Conservation (phyloP, 140 eudicot genomes). For the Erigeron philadelphicus region DNA sequence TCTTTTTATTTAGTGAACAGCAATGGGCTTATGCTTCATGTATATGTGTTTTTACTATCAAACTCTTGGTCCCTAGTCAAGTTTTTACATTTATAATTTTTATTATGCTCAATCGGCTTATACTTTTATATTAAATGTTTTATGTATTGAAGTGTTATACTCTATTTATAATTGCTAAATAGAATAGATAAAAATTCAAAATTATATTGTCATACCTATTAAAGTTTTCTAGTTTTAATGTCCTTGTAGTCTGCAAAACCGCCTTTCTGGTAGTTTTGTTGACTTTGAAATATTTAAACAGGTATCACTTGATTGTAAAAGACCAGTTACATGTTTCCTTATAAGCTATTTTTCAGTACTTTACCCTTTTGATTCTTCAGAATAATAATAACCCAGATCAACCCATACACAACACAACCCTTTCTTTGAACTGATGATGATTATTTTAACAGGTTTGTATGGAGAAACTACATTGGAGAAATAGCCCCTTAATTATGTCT, state of each 20-base stretch:
- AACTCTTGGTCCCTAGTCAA: too few relatives aligned
- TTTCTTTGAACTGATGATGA: neutral
- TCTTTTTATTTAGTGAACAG: too few relatives aligned
- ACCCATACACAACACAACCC: neutral
- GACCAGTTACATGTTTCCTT: neutral
- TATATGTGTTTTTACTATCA: too few relatives aligned
- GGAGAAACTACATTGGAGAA: constrained; percentile 81
- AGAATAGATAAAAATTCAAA: too few relatives aligned
- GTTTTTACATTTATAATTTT: too few relatives aligned
- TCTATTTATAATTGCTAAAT: too few relatives aligned
- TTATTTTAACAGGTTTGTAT: constrained; percentile 57
- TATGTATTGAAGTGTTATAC: too few relatives aligned
- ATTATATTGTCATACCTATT: neutral
- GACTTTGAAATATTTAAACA: neutral
- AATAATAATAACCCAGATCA: neutral
- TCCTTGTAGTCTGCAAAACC: neutral
- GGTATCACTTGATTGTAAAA: neutral
- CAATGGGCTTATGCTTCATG: too few relatives aligned
- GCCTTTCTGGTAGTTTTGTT: neutral
- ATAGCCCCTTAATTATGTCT: constrained; percentile 95
- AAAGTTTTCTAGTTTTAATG: neutral
- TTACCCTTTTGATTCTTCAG: neutral
- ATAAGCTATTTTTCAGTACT: neutral
- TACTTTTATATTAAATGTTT: too few relatives aligned
- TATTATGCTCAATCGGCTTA: too few relatives aligned